Percentiles rank a stretch among this genome's conserved stretches.
phyloP scores from a whole-genome alignment of 108 stramenopile genomes.

The Schizochytrium sp. region DNA sequence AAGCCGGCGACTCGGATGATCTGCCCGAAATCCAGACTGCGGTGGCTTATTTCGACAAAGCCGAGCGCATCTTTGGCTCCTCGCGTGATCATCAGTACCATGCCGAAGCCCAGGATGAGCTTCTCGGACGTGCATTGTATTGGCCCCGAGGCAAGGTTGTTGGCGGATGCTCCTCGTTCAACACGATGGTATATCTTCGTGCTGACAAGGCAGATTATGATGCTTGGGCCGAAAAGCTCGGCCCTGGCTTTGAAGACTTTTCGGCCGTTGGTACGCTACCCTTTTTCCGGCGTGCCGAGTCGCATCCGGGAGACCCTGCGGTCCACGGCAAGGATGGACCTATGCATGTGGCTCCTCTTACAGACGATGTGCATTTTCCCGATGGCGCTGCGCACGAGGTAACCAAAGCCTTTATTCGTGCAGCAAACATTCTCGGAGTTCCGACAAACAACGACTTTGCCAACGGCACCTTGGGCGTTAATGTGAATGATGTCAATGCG shows the following conservation, averaged over 20 bases:
- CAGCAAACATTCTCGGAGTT: background rate
- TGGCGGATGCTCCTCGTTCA: conserved; percentile 8
- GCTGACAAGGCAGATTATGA: background rate
- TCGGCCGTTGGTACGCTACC: background rate
- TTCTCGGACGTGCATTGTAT: conserved; percentile 15
- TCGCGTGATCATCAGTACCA: background rate
- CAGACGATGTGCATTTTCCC: background rate
- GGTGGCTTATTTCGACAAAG: conserved; percentile 9
- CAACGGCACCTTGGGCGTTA: background rate
- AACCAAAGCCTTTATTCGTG: background rate
- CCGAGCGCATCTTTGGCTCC: conserved; percentile 19
- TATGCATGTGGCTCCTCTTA: background rate
- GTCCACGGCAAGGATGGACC: conserved; percentile 17
- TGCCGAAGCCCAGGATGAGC: conserved; percentile 21
- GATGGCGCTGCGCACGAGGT: background rate
- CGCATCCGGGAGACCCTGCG: background rate
- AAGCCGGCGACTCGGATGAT: conserved; percentile 31
- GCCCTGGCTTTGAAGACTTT: background rate
- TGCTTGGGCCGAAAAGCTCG: background rate
- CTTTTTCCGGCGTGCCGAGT: background rate
- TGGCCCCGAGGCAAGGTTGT: conserved; percentile 18
- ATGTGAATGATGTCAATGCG: background rate
- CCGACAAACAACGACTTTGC: background rate
- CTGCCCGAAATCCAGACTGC: conserved; percentile 10
- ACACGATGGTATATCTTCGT: background rate